Evolutionary conservation across 1,284 basidiomycete species (phyloP), one percentile per base, ranked within the genome.

Genomic region (Rhizoctonia solani): DNA sequence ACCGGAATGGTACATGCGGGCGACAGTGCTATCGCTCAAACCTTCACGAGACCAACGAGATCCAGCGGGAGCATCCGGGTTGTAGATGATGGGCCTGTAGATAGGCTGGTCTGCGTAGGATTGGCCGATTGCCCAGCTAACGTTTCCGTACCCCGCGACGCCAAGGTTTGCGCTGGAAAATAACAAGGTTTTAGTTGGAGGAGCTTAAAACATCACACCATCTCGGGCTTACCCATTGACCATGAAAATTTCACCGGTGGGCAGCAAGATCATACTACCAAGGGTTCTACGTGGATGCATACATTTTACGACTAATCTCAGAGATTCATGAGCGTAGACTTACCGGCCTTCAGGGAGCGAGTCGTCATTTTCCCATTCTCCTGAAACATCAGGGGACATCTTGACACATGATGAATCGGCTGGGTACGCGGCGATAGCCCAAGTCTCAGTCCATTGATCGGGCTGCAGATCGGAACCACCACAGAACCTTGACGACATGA

Each of bases 1-100:
- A 8, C 86, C 86, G 1, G 92, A 94, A 77, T 95, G 93, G 79
- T 95, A 95, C 72, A 95, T 80, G 71, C 93, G 85, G 65, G 91
- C 78, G 55, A 92, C 88, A 23, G 76, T 81, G 3, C 83, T 79
- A 1, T 73, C 73, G 1, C 73, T 73, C n/a, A 90, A 76, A 30
- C 87, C 89, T 1, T 81, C 79, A 70, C 84, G 86, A 4, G 87
- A 85, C 91, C 92, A 94, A 25, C 89, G 84, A 30, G 80, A 80
- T 44, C 92, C 91, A 25, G 78, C 71, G 37, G 86, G 79, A 61
- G 83, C 80, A 50, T 81, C 79, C 42, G 89, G 90, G 74, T 93
- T 84, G 75, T 91, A 94, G 73, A 93, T 84, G 0, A 88, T 88
- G 70, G 85, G 92, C 42, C 81, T 86, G 66, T 81, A 81, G 16